Base-by-base conservation (phyloP, 2,329 filamentous ascomycete species). In the Pseudogymnoascus sp. region DNA sequence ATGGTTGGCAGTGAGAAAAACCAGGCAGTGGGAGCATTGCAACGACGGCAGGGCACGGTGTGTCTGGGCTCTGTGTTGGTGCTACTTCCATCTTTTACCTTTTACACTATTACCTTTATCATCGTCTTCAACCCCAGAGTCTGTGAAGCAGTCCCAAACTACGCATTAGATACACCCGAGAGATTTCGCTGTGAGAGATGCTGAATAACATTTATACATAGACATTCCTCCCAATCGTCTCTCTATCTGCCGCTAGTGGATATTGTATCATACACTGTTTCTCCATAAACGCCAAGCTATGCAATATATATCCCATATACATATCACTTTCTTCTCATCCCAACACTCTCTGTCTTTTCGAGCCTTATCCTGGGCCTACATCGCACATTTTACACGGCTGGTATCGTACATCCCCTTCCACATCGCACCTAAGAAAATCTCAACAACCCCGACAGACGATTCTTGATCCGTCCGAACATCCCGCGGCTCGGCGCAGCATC, bases 401-500 rank as follows among this genome's bases (percentile, higher is more conserved):
- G 25, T 53, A 53, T 53, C 46, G 4, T 53, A 53, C 46, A 53
- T 16, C 25, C 8, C 44, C 65, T 64, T 38, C 62, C 16, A 8
- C 76, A 3, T 23, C 56, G 14, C 18, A 16, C 31, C 37, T 60
- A 87, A 69, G 81, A 75, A 64, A 87, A 75, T 65, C 86, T 78
- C 65, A 89, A 79, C 74, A 86, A 79, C 10, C 86, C 86, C 65
- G 81, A 80, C 66, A 87, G 70, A 65, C 79, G 79, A 70, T 87
- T 82, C 65, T 77, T 74, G 60, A 85, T 65, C 62, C 81, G 78
- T 60, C 80, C 77, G 21, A 83, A 70, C 76, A 79, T 85, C 6
- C 80, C 80, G 64, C 86, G 76, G 42, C 76, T 81, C 1, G 86
- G 87, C 3, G 84, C 86, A 68, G 83, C 83, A 37, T 88, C 83